Evolutionary conservation across 108 stramenopile species (phyloP).

Genomic region (Mayamaea pseudoterrestris): DNA sequence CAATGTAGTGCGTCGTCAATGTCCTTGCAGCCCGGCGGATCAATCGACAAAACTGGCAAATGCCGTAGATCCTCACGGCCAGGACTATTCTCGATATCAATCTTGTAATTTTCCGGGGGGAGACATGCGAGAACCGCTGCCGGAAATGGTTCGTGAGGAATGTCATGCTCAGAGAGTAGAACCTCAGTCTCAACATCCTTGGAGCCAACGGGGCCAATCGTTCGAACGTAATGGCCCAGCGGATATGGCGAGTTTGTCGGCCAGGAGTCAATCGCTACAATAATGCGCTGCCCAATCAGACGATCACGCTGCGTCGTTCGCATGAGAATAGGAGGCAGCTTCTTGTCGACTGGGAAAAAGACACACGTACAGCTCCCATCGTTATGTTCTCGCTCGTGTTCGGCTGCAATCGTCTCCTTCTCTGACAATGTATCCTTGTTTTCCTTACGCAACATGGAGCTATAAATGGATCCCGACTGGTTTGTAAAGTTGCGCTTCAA

Average conservation of each 20-base stretch:
- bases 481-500: slow-evolving; percentile 66
- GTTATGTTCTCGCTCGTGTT: slow-evolving; percentile 56
- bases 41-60: slow-evolving; percentile 89
- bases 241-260: slow-evolving; percentile 78
- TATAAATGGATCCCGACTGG: slow-evolving; percentile 66
- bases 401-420: slow-evolving; percentile 66
- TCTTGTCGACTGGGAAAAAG: slow-evolving; percentile 87
- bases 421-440: slow-evolving; percentile 23
- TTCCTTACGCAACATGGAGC: slow-evolving; percentile 3
- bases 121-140: slow-evolving; percentile 93
- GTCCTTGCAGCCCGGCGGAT: slow-evolving; percentile 99
- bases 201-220: slow-evolving; percentile 80
- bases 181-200: slow-evolving; percentile 95
- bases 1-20: slow-evolving; percentile 99
- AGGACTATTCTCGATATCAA: slow-evolving; percentile 54
- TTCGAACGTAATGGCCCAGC: slow-evolving; percentile 86
- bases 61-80: slow-evolving; percentile 83
- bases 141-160: slow-evolving; percentile 92
- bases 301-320: slow-evolving; percentile 68
- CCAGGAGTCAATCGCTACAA: slow-evolving; percentile 89
- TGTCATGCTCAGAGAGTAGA: slow-evolving; percentile 87
- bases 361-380: slow-evolving; percentile 73
- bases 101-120: slow-evolving; percentile 87
- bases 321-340: slow-evolving; percentile 71
- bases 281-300: slow-evolving; percentile 63